Base-by-base conservation (phyloP, 768 basidiomycete species). In the Boletus reticulatus region DNA sequence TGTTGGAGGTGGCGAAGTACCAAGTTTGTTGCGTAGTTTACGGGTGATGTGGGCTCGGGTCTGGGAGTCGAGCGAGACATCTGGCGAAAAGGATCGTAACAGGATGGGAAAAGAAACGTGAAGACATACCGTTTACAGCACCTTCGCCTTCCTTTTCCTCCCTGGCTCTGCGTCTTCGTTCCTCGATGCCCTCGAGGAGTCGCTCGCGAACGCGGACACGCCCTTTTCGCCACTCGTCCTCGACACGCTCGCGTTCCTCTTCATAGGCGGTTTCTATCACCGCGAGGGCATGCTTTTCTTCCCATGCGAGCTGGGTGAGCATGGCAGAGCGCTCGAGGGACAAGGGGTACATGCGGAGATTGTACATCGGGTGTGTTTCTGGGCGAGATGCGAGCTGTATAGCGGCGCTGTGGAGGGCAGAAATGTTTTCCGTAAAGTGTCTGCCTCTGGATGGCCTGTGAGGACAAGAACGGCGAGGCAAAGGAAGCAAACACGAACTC, bases 131-230 rank as follows among this genome's bases (percentile, higher is more conserved):
- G 50, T 84, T 85, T 41, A 82, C 78, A 16, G 83, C 85, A n/a
- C 88, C 90, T 62, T 94, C 92, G 57, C 90, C 89, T 56, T 93
- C 92, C 67, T 92, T 93, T 75, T 94, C 92, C 58, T 94, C 92
- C 50, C 92, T 76, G 29, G 92, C 92, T 56, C 88, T 75, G 61
- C 84, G 77, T 52, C 91, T 72, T 31, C 91, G 78, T 65, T 94
- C 92, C 68, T 92, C 91, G 60, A 94, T 88, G 29, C 92, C 89
- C 63, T 93, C 92, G 16, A 92, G 70, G 31, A 94, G 75, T 16
- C 91, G 78, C 63, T 92, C 89, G 9, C 88, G 76, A 17, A 93
- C 85, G 29, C 85, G 76, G 42, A 89, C 89, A 44, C 86, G 77
- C 4, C 92, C 91, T 43, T 82, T 80, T 59, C 78, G 80, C 85